Base-by-base conservation (phyloP, 192 early-diverging fungal species). In the Backusella tarrabulga region DNA sequence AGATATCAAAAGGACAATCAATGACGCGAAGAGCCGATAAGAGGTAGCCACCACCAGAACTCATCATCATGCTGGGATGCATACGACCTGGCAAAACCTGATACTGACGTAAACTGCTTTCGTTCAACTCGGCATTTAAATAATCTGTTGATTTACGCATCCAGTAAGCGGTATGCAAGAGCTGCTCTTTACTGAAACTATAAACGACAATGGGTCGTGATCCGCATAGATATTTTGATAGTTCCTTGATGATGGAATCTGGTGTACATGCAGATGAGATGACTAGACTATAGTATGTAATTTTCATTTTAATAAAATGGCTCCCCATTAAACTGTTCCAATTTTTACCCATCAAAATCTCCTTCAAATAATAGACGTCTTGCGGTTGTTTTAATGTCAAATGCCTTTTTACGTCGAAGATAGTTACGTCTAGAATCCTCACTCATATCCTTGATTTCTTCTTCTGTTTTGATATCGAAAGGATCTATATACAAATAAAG, bases 21-120 rank as follows among this genome's bases (percentile, higher is more conserved):
- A 90, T 81, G 14, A 90, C 83, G 44, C 86, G 86, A 34, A 88
- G 90, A 11, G 91, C 92, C 7, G 88, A 88, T 34, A 95, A 78
- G 21, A 95, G 71, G 38, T 86, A 90, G 0, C 94, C 94, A 34
- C 93, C 93, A 35, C 90, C 88, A 32, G 91, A 91, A 74, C 86
- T 90, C 50, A 86, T 94, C 69, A 79, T 92, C 94, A 96, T 96
- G 56, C 87, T 71, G 6, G 94, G 94, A 73, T 94, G 94, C 6
- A 91, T 94, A 71, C 94, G 91, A 34, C 88, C 90, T 15, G 93
- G 93, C 60, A 95, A 85, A 3, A 95, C 90, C 21, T 95, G 94
- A 73, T 93, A 95, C 78, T 97, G 92, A 34, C 98, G 88, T 68
- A 98, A 84, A 93, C 93, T 97, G 78, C 93, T 94, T 77, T 99